Percentiles rank a stretch among this genome's conserved stretches.
Evolutionary conservation across 306 rosid species (phyloP).

Genomic region (Citrullus colocynthis): DNA sequence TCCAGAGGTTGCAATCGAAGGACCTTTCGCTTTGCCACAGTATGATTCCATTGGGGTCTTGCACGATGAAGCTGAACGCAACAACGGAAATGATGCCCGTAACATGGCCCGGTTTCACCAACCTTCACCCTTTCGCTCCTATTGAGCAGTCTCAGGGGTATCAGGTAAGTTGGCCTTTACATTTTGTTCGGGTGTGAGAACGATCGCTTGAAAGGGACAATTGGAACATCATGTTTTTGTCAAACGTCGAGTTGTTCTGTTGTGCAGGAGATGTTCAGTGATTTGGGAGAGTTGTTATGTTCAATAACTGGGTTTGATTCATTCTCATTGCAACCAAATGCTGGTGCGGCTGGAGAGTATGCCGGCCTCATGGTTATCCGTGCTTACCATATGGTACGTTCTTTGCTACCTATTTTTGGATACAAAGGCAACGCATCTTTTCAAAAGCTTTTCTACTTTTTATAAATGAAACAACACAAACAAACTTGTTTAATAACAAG

Average conservation of each 20-base stretch:
- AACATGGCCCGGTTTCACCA: slow-evolving; percentile 75
- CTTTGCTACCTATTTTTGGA: neutral
- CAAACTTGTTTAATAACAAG: too few relatives aligned
- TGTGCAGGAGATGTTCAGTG: slow-evolving; percentile 78
- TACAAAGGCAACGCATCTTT: too few relatives aligned
- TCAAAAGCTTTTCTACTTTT: too few relatives aligned
- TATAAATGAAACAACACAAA: too few relatives aligned
- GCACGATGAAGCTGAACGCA: slow-evolving; percentile 97
- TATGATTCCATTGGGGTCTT: slow-evolving; percentile 97
- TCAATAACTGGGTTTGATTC: slow-evolving; percentile 93
- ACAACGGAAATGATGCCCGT: slow-evolving; percentile 99
- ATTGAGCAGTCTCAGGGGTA: slow-evolving; percentile 78
- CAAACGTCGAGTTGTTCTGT: neutral
- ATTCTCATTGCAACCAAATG: slow-evolving; percentile 98
- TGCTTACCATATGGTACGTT: slow-evolving; percentile 73
- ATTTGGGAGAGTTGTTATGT: slow-evolving; percentile 80
- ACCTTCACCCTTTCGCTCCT: slow-evolving; percentile 97
- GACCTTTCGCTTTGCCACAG: slow-evolving; percentile 97
- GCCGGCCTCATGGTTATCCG: slow-evolving; percentile 99
- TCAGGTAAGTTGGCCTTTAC: slow-evolving; percentile 37
- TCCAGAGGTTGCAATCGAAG: slow-evolving; percentile 64
- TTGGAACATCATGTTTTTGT: neutral
- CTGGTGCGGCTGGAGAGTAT: slow-evolving; percentile 99
- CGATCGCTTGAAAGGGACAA: neutral
- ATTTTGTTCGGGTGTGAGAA: neutral